Percentiles rank a stretch among this genome's conserved stretches.
Conservation (phyloP, 108 stramenopile genomes). For the Pseudonitzschia multiseries region DNA sequence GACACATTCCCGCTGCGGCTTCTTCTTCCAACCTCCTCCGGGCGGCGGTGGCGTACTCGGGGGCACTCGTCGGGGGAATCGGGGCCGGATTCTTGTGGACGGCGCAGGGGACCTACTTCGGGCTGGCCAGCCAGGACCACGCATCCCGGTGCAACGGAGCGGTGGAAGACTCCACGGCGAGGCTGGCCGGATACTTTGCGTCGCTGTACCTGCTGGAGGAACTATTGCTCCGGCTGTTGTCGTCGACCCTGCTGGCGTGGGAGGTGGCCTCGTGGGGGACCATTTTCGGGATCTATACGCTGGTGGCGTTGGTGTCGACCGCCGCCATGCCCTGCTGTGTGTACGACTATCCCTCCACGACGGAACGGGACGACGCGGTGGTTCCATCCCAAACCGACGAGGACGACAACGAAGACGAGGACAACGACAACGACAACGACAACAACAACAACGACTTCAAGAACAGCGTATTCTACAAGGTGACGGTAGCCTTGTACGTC, state of each 20-base stretch:
- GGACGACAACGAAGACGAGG: background rate
- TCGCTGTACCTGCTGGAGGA: constrained; percentile 72
- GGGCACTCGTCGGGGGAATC: constrained; percentile 71
- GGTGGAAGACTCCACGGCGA: constrained; percentile 47
- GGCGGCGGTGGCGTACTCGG: constrained; percentile 40
- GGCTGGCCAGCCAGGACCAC: constrained; percentile 54
- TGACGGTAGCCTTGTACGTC: background rate
- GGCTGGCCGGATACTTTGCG: constrained; percentile 74
- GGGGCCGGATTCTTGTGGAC: constrained; percentile 84
- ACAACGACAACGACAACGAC: background rate
- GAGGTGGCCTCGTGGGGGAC: constrained; percentile 46
- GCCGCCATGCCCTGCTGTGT: constrained; percentile 42
- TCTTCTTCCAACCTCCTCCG: too few relatives aligned
- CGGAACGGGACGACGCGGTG: too few relatives aligned
- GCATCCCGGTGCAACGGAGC: constrained; percentile 17
- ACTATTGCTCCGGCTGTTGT: constrained; percentile 60
- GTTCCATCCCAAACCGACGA: too few relatives aligned
- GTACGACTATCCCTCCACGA: constrained; percentile 30
- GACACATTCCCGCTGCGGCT: constrained; percentile 1
- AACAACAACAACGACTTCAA: background rate
- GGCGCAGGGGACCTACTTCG: constrained; percentile 79
- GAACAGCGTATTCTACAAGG: background rate
- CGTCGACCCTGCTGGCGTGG: constrained; percentile 47
- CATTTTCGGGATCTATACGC: constrained; percentile 62
- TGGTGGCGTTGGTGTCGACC: constrained; percentile 46